Conservation (phyloP, 768 basidiomycete genomes). For the Termitomyces sp. region DNA sequence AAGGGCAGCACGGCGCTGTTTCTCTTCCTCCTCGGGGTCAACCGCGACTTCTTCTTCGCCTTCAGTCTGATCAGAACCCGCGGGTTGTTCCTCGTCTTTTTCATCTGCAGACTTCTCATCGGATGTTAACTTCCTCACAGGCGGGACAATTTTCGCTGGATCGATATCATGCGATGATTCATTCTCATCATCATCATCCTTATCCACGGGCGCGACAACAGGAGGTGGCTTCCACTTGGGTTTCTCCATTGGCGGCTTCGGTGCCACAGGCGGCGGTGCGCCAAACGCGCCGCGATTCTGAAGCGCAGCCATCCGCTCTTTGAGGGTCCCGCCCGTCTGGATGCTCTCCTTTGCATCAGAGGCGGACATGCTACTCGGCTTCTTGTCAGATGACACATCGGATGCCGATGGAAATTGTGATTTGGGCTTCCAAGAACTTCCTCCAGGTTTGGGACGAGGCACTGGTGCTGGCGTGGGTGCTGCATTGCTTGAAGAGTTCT, state of each 20-base stretch:
- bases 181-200: constrained; percentile 43
- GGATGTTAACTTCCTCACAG: constrained; percentile 13
- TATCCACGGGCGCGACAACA: constrained; percentile 36
- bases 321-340: constrained; percentile 71
- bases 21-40: constrained; percentile 66
- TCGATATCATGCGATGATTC: constrained; percentile 20
- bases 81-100: neutral
- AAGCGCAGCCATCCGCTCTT: constrained; percentile 93
- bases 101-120: constrained; percentile 12
- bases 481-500: constrained; percentile 46
- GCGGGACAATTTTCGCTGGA: constrained; percentile 29
- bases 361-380: constrained; percentile 59
- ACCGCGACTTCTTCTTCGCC: constrained; percentile 24
- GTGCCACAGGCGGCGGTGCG: constrained; percentile 42
- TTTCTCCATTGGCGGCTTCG: constrained; percentile 58
- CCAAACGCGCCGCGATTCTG: constrained; percentile 83
- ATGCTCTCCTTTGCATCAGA: constrained; percentile 88
- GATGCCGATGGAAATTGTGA: constrained; percentile 32
- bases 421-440: constrained; percentile 70
- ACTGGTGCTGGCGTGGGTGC: constrained; percentile 32
- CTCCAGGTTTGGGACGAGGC: constrained; percentile 62
- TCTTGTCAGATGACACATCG: constrained; percentile 21
- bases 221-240: constrained; percentile 89
- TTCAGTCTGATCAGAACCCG: constrained; percentile 11
- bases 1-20: constrained; percentile 78